Evolutionary conservation across 495 filamentous ascomycete species (phyloP), one percentile per base, ranked within the genome.

Genomic region (Penicillium arizonense): DNA sequence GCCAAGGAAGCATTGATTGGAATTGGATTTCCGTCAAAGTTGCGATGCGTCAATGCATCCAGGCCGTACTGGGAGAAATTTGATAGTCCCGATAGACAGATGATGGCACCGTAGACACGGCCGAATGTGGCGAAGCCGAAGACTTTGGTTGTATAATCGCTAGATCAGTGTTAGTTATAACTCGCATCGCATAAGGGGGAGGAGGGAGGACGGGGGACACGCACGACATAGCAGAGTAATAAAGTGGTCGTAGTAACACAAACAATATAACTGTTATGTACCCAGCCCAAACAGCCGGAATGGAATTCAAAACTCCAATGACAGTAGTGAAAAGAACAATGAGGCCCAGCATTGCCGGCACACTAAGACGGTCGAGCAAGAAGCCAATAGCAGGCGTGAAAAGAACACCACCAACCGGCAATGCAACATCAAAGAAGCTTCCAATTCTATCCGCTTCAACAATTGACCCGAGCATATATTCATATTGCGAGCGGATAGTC

Each of bases 61-160:
- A 97, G 72, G 0, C 79, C 88, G 12, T 84, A 85, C 68, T 96
- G 91, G 5, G 79, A 82, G 63, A 97, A 91, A 66, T 95, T 96
- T 49, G 91, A 75, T 4, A 97, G 65, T 16, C 93, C 93, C 0
- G 90, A 85, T 11, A 94, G 68, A 61, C 92, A 96, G 53, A 96
- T 96, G 58, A 96, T 88, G 3, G 90, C 79, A 7, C 93, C 93
- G 68, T 97, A 96, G 35, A 97, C 89, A 23, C 87, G 93, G 24
- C 92, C 92, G 56, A 96, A 97, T 0, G 91, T 96, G 30, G 83
- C 82, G 66, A 96, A 96, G 20, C 93, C 92, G 65, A 97, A 97
- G 30, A 97, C 93, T 67, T 97, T 97, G 37, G 90, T 92, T 24
- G 84, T 75, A 65, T 95, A 96, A 72, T 97, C 93, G 44, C 82